Percentiles rank a stretch among this genome's conserved stretches.
Evolutionary conservation across 140 eudicot species (phyloP).

Genomic region (Flaveria floridana): DNA sequence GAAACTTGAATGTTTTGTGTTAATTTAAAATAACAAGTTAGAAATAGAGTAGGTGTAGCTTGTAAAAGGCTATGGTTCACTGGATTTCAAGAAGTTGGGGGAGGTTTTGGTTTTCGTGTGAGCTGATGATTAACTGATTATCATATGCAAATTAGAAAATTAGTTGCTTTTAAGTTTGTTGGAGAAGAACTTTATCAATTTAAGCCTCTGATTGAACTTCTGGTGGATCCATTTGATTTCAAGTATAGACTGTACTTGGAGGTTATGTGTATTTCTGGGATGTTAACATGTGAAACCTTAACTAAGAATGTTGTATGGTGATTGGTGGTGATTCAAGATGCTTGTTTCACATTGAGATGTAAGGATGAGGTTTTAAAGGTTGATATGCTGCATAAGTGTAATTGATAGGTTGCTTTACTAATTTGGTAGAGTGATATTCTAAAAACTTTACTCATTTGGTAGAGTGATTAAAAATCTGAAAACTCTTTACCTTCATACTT

Average conservation of each 20-base stretch:
- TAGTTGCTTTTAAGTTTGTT: constrained; percentile 3
- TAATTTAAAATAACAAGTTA: too few relatives aligned
- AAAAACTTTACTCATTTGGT: neutral
- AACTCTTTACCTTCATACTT: neutral
- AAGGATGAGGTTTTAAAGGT: neutral
- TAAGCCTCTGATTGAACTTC: neutral
- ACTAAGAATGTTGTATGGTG: neutral
- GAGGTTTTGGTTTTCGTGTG: neutral
- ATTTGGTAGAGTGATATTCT: neutral
- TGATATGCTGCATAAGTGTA: neutral
- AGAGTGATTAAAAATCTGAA: neutral
- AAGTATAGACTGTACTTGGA: neutral
- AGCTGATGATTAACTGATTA: constrained; percentile 6
- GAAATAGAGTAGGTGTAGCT: neutral
- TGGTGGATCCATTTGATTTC: neutral
- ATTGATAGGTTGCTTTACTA: neutral
- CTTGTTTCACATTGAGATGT: constrained; percentile 2
- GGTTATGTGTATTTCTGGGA: constrained; percentile 8
- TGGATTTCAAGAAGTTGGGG: neutral
- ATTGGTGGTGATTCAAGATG: neutral
- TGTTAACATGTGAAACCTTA: neutral
- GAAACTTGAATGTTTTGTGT: neutral
- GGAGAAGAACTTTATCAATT: neutral
- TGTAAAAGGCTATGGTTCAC: neutral
- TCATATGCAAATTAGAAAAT: neutral